phyloP scores from a whole-genome alignment of 1,139 yeast species.

The Torulaspora pretoriensis region DNA sequence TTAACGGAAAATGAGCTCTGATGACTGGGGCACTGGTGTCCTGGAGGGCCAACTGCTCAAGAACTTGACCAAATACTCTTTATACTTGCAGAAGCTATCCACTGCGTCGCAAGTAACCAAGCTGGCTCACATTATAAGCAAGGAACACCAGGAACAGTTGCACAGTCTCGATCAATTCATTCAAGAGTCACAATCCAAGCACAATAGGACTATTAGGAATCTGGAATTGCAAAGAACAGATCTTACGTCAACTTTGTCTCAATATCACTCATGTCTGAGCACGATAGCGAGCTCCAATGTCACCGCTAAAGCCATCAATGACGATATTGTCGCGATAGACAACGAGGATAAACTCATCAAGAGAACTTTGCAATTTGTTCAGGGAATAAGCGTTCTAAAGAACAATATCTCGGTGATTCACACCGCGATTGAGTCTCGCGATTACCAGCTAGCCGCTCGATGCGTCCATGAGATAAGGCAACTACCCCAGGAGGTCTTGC shows the following conservation, averaged over 20 bases:
- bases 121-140: conserved; percentile 22
- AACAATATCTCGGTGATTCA: conserved; percentile 29
- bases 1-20: conserved; percentile 3
- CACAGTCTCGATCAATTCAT: conserved; percentile 23
- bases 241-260: conserved; percentile 41
- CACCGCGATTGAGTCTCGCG: conserved; percentile 39
- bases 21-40: conserved; percentile 12
- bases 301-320: conserved; percentile 63
- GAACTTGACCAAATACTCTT: conserved; percentile 29
- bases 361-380: conserved; percentile 60
- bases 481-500: conserved; percentile 52
- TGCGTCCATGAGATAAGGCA: conserved; percentile 66
- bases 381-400: conserved; percentile 54
- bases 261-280: conserved; percentile 35
- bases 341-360: conserved; percentile 66
- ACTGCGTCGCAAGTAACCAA: conserved; percentile 32
- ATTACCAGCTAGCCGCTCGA: conserved; percentile 62
- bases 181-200: conserved; percentile 23
- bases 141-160: conserved; percentile 22
- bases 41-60: conserved; percentile 28
- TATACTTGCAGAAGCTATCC: conserved; percentile 29
- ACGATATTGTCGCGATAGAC: conserved; percentile 65
- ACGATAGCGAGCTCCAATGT: conserved; percentile 51
- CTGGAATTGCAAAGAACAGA: conserved; percentile 43
- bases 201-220: conserved; percentile 35